A percentile compares a stretch with the other conserved stretches of the same genome.
Conservation (phyloP, 1,284 basidiomycete species). For the Ganoderma leucocontextum region DNA sequence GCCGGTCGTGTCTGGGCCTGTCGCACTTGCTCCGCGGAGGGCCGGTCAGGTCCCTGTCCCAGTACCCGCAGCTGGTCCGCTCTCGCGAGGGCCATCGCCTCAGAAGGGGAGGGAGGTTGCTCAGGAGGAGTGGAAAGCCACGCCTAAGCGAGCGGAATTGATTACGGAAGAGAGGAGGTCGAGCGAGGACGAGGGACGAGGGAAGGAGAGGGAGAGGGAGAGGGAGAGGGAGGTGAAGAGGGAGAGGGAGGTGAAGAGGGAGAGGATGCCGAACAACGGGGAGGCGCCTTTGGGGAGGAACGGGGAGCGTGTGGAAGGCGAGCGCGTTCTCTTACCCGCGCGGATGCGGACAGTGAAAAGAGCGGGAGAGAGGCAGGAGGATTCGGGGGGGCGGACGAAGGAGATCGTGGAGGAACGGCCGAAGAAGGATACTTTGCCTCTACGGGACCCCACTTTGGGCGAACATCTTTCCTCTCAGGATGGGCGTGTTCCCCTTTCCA, state of each 20-base stretch:
- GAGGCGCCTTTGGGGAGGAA: conserved; percentile 18
- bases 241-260: conserved; percentile 16
- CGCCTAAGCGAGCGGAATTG: conserved; percentile 10
- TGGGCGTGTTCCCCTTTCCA: background rate
- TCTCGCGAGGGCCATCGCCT: conserved; percentile 15
- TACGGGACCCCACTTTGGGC: background rate
- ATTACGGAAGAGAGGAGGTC: conserved; percentile 4
- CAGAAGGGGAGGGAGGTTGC: conserved; percentile 15
- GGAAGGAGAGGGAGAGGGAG: conserved; percentile 3
- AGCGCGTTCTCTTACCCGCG: conserved; percentile 26
- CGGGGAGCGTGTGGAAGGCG: conserved; percentile 22
- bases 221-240: conserved; percentile 16
- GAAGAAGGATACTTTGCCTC: background rate
- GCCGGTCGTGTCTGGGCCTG: conserved; percentile 42
- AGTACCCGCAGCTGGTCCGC: background rate
- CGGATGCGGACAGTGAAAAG: conserved; percentile 24
- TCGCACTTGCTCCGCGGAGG: conserved; percentile 32
- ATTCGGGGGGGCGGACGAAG: background rate
- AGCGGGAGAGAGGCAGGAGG: background rate
- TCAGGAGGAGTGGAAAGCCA: conserved; percentile 5
- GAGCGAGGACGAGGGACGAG: background rate
- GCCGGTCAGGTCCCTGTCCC: conserved; percentile 3
- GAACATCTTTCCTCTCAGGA: background rate
- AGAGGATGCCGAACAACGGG: conserved; percentile 24
- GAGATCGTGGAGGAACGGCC: background rate